Conservation (phyloP, 495 filamentous ascomycete genomes). For the Talaromyces proteolyticus region DNA sequence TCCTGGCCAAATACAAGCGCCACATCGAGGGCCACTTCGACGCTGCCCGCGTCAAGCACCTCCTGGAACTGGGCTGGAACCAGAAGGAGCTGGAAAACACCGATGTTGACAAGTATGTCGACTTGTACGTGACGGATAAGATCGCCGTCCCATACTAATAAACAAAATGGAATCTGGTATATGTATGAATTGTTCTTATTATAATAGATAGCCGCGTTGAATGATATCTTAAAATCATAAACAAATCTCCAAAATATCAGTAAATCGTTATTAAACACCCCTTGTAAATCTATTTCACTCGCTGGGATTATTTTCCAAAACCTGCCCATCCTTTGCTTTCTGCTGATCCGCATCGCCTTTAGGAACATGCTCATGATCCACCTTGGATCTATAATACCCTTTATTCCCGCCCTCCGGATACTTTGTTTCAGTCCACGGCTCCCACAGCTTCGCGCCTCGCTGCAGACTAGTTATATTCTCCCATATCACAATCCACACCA, state of each 20-base stretch:
- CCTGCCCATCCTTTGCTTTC: background rate
- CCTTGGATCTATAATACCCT: background rate
- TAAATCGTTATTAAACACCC: too few species aligned
- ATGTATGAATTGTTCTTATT: background rate
- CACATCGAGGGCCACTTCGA: conserved; percentile 81
- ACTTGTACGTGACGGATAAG: conserved; percentile 78
- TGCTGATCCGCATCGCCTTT: background rate
- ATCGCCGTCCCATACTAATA: conserved; percentile 24
- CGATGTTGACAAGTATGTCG: conserved; percentile 88
- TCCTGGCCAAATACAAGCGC: conserved; percentile 88
- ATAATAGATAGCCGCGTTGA: too few species aligned
- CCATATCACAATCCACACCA: conserved; percentile 24
- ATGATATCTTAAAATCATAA: too few species aligned
- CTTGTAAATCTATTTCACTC: too few species aligned
- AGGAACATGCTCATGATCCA: background rate
- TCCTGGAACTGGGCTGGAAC: conserved; percentile 71
- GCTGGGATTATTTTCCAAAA: background rate
- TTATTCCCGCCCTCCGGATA: conserved; percentile 18
- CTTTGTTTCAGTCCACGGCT: conserved; percentile 23
- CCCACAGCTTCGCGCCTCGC: conserved; percentile 22
- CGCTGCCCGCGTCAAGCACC: conserved; percentile 65
- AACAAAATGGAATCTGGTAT: too few species aligned
- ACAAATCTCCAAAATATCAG: too few species aligned
- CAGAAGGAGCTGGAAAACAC: conserved; percentile 67
- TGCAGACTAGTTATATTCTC: conserved; percentile 27